phyloP scores from a whole-genome alignment of 2,329 filamentous ascomycete species.

The Dactylellina drechsleri region DNA sequence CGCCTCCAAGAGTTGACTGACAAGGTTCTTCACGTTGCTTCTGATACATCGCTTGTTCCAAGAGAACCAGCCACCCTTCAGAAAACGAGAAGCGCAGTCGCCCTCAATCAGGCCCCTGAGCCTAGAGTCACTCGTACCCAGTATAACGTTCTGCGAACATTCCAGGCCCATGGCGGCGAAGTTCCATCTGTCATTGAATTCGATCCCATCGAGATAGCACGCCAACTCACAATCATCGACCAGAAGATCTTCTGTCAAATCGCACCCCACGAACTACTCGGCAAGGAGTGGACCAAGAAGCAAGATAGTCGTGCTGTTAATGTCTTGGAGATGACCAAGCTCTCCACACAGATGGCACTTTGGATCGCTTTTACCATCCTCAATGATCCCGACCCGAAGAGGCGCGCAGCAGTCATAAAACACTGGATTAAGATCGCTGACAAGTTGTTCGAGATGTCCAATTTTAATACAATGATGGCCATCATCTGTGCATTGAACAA shows the following conservation, averaged over 20 bases:
- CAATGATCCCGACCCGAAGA: conserved; percentile 87
- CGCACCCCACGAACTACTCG: conserved; percentile 87
- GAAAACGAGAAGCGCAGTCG: conserved; percentile 65
- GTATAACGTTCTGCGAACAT: conserved; percentile 74
- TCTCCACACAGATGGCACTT: conserved; percentile 92
- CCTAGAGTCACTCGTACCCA: conserved; percentile 80
- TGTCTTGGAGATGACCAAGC: conserved; percentile 89
- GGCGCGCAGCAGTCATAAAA: conserved; percentile 88
- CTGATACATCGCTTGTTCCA: conserved; percentile 78
- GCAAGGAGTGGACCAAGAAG: conserved; percentile 93
- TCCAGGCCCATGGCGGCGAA: conserved; percentile 74
- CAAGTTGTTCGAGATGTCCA: conserved; percentile 86
- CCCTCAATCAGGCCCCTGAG: conserved; percentile 65
- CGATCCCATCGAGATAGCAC: conserved; percentile 87
- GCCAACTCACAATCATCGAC: conserved; percentile 91
- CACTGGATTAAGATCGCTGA: conserved; percentile 97
- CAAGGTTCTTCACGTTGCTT: conserved; percentile 74
- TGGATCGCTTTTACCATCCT: conserved; percentile 93
- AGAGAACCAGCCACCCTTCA: conserved; percentile 78
- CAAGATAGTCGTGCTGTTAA: conserved; percentile 81
- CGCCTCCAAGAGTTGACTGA: conserved; percentile 82
- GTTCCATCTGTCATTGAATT: conserved; percentile 85
- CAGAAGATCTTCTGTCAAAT: conserved; percentile 92
- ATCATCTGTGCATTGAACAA: conserved; percentile 95
- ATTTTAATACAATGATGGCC: conserved; percentile 96